A percentile compares a stretch with the other conserved stretches of the same genome.
Conservation (phyloP, 495 filamentous ascomycete genomes). For the Xylaria cubensis region DNA sequence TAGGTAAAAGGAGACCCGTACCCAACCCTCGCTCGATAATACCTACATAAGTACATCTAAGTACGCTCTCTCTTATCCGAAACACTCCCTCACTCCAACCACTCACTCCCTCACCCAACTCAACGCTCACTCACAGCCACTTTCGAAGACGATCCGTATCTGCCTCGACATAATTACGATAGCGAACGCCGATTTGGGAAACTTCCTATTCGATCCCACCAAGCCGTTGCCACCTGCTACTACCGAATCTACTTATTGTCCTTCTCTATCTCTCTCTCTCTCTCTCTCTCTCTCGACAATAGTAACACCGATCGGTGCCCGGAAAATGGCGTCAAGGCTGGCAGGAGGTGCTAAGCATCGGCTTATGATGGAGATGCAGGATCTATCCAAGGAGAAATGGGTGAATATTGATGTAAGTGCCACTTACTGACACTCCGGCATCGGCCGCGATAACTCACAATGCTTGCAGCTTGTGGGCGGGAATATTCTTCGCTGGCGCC, state of each 20-base stretch:
- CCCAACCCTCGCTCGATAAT: conserved; percentile 4
- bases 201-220: conserved; percentile 16
- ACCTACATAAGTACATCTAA: conserved; percentile 1
- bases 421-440: conserved; percentile 10
- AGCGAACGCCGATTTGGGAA: background rate
- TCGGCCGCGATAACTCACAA: conserved; percentile 21
- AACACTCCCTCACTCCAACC: conserved; percentile 6
- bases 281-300: background rate
- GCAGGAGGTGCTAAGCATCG: conserved; percentile 71
- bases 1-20: background rate
- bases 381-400: conserved; percentile 87
- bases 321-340: conserved; percentile 35
- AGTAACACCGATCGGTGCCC: background rate
- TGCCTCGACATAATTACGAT: background rate
- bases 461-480: conserved; percentile 66
- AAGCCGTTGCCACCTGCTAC: conserved; percentile 10
- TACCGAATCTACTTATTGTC: background rate
- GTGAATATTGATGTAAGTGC: conserved; percentile 77
- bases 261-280: background rate
- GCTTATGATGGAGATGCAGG: conserved; percentile 88
- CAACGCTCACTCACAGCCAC: background rate
- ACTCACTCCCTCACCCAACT: background rate
- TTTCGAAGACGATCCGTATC: background rate
- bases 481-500: conserved; percentile 83
- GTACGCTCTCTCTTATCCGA: conserved; percentile 12